Conservation (phyloP, 805 yeast species). For the Ogataea parapolymorpha region DNA sequence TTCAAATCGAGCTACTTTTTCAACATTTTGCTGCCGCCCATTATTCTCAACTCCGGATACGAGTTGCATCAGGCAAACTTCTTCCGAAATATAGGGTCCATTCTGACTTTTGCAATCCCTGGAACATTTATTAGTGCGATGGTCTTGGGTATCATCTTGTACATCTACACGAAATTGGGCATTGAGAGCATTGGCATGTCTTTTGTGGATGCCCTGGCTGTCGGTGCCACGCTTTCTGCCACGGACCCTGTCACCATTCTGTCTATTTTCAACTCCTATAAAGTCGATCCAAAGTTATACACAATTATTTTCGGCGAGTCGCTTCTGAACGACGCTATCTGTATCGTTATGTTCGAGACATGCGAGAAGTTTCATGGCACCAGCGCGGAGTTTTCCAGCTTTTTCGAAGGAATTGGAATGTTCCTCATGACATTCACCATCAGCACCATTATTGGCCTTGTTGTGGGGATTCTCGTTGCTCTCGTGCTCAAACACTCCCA, state of each 20-base stretch:
- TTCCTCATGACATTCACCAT: slow-evolving; percentile 92
- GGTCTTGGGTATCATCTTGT: slow-evolving; percentile 84
- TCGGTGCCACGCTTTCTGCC: slow-evolving; percentile 96
- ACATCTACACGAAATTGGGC: slow-evolving; percentile 88
- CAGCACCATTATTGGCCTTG: slow-evolving; percentile 83
- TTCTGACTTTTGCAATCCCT: slow-evolving; percentile 90
- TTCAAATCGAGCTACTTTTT: slow-evolving; percentile 93
- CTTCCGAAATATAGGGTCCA: slow-evolving; percentile 87
- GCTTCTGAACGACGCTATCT: slow-evolving; percentile 91
- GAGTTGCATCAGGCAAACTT: slow-evolving; percentile 95
- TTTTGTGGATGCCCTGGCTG: slow-evolving; percentile 95
- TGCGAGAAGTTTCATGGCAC: slow-evolving; percentile 95
- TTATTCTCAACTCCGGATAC: slow-evolving; percentile 92
- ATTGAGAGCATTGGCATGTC: slow-evolving; percentile 84
- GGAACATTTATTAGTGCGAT: slow-evolving; percentile 93
- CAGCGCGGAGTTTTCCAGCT: slow-evolving; percentile 65
- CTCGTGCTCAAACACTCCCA: slow-evolving; percentile 87
- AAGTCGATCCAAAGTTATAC: slow-evolving; percentile 95
- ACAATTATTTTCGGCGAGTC: slow-evolving; percentile 98
- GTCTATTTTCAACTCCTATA: slow-evolving; percentile 94
- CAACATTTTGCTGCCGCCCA: slow-evolving; percentile 92
- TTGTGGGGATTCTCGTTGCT: slow-evolving; percentile 86
- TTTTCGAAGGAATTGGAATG: slow-evolving; percentile 91
- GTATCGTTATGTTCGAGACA: slow-evolving; percentile 98
- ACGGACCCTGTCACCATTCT: slow-evolving; percentile 98